Conservation (phyloP, 495 filamentous ascomycete species). For the Hypoxylon crocopeplum region DNA sequence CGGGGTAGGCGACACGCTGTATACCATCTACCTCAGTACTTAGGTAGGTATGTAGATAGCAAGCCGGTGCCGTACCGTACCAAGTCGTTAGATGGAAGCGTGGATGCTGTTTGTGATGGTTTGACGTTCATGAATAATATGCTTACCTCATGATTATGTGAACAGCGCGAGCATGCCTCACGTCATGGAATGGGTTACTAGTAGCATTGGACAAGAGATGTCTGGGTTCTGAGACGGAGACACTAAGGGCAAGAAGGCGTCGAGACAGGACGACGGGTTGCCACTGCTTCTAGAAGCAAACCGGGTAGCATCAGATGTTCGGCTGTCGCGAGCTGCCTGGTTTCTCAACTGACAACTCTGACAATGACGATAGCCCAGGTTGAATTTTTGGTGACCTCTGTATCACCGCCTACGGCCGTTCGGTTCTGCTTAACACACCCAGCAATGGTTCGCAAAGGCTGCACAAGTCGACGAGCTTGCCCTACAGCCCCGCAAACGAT, state of each 20-base stretch:
- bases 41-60: not conserved
- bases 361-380: not conserved
- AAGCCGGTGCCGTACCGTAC: no score
- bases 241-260: not conserved
- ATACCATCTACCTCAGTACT: not conserved
- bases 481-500: not conserved
- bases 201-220: not conserved
- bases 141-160: conserved; percentile 4
- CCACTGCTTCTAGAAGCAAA: conserved; percentile 16
- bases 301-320: no score
- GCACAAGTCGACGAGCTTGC: conserved; percentile 8
- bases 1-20: conserved; percentile 17
- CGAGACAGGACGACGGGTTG: not conserved
- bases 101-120: not conserved
- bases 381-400: not conserved
- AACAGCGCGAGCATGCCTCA: not conserved
- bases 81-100: no score
- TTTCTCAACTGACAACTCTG: not conserved
- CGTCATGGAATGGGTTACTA: conserved; percentile 6
- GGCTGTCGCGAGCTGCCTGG: no score
- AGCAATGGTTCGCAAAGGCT: not conserved
- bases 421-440: conserved; percentile 1
- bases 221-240: conserved; percentile 5
- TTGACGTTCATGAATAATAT: not conserved
- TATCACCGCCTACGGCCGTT: not conserved